Base-by-base conservation (phyloP, 2,329 filamentous ascomycete genomes). In the Aspergillus spinulosporus region DNA sequence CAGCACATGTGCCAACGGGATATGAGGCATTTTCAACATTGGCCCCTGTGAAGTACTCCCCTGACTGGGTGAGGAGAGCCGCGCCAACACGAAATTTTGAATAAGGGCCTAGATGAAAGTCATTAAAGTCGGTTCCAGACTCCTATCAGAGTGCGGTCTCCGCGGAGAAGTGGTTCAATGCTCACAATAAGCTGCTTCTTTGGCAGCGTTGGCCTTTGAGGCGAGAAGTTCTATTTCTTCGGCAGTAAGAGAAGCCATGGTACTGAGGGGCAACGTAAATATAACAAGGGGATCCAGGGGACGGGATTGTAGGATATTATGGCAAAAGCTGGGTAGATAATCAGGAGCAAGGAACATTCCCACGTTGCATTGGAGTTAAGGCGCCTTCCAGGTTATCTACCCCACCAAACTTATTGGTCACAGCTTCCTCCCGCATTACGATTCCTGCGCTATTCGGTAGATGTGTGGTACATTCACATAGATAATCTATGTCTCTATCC, bases 1-100 rank as follows among this genome's bases (percentile, higher is more conserved):
- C 94, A 11, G 94, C 94, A 74, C 94, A 97, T 2, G 90, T 95
- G n/a, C 91, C 91, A 4, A 97, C 92, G 0, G 94, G 93, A 71
- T 96, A 97, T 29, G 88, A 80, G 1, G 91, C 92, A 71, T 97
- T 97, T 77, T 99, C 94, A 59, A 97, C 86, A 71, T 96, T 96
- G 60, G 90, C 92, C 53, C 94, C 94, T 45, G 82, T 78, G 56
- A 92, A 80, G 64, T 81, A 84, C 56, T 76, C 72, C 2, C 81
- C 83, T 31, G 80, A 74, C 8, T 73, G 60, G 5, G 84, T 81
- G 59, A 97, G 85, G 59, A 97, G 76, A 34, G 89, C 87, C 49
- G 89, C 88, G 60, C 94, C 94, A 60, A 99, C 94, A 61, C 87
- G 89, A 81, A 97, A 99, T 58, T 88, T 83, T 66, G 90, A 95